Evolutionary conservation across 495 filamentous ascomycete genomes (phyloP).

Genomic region (Talaromyces adpressus): DNA sequence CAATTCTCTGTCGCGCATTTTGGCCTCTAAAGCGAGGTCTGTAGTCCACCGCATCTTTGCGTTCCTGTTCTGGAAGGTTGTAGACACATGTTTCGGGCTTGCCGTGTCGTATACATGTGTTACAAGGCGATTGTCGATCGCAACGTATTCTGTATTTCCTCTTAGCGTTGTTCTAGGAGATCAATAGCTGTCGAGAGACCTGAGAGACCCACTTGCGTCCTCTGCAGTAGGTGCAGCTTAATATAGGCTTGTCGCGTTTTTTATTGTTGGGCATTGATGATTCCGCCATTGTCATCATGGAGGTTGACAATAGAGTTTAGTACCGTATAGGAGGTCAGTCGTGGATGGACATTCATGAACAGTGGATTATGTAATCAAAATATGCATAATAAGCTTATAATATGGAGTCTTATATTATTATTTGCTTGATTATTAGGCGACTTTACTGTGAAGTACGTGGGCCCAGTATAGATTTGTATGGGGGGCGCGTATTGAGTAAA

Average conservation of each 20-base stretch:
- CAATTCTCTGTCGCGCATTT: constrained; percentile 2
- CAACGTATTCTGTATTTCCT: constrained; percentile 1
- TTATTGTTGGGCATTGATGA: neutral
- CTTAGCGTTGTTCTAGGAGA: neutral
- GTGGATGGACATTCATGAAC: too few relatives aligned
- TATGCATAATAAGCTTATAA: too few relatives aligned
- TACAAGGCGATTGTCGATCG: constrained; percentile 5
- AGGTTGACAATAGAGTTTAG: neutral
- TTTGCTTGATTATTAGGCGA: too few relatives aligned
- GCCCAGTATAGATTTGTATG: too few relatives aligned
- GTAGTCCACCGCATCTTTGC: constrained; percentile 6
- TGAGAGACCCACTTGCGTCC: constrained; percentile 5
- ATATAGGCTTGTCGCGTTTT: constrained; percentile 3
- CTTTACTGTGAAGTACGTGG: too few relatives aligned
- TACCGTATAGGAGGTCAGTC: too few relatives aligned
- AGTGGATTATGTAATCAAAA: too few relatives aligned
- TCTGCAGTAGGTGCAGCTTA: constrained; percentile 6
- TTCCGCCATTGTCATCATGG: neutral
- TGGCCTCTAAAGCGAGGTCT: constrained; percentile 2
- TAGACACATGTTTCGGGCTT: constrained; percentile 5
- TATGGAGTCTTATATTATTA: too few relatives aligned
- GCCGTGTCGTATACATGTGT: neutral
- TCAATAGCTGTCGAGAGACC: neutral
- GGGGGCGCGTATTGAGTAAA: too few relatives aligned
- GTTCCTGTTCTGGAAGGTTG: constrained; percentile 1